These are phyloP conservation scores for Evernia prunastri DNA, from an alignment of 495 filamentous ascomycete species.

Conservation along the genomic window DNA sequence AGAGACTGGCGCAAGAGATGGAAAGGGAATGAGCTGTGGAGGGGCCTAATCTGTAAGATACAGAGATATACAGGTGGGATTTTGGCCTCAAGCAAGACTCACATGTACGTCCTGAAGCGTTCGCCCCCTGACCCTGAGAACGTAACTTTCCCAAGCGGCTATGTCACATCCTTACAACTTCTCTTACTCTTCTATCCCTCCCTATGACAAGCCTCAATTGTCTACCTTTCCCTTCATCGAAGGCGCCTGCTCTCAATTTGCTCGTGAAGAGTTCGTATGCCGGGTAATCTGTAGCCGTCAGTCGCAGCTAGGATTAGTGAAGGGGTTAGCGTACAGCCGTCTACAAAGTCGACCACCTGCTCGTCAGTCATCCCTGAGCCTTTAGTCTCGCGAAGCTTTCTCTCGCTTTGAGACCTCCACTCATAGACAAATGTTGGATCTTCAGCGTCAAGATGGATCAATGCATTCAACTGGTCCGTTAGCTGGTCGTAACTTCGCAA, in stretches of 20 bases:
- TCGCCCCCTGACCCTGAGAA: background rate
- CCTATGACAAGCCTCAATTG: conserved; percentile 70
- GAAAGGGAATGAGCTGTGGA: conserved; percentile 20
- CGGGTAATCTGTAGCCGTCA: conserved; percentile 43
- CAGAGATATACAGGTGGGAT: background rate
- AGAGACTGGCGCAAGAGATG: conserved; percentile 54
- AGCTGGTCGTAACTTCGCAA: conserved; percentile 65
- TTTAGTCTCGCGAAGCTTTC: conserved; percentile 53
- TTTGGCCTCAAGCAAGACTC: background rate
- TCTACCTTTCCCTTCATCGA: conserved; percentile 46
- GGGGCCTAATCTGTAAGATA: background rate
- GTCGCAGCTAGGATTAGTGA: background rate
- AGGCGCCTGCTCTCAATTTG: conserved; percentile 56
- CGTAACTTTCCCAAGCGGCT: background rate
- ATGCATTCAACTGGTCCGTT: conserved; percentile 66
- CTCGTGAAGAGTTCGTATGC: conserved; percentile 70
- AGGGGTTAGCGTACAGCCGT: conserved; percentile 39
- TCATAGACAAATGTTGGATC: conserved; percentile 72
- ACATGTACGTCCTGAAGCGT: background rate
- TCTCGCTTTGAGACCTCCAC: conserved; percentile 83
- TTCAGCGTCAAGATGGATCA: conserved; percentile 85
- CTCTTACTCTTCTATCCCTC: conserved; percentile 55
- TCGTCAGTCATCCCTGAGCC: conserved; percentile 73
- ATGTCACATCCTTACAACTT: conserved; percentile 47
- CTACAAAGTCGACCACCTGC: conserved; percentile 59